phyloP scores from a whole-genome alignment of 2,329 filamentous ascomycete species.

The Colletotrichum godetiae region DNA sequence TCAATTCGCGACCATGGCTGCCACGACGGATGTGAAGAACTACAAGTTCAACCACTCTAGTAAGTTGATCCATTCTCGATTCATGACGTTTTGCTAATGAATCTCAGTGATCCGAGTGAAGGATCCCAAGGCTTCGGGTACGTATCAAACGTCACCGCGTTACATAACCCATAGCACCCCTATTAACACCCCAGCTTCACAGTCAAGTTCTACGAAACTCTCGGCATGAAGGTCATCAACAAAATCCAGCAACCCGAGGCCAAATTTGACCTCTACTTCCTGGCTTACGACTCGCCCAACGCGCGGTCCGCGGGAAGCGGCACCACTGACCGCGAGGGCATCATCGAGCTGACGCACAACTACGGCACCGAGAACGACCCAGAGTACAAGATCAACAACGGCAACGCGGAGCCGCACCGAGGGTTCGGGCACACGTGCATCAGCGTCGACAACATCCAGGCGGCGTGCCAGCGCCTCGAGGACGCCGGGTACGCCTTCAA shows the following conservation, averaged over 20 bases:
- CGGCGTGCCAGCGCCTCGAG: conserved; percentile 88
- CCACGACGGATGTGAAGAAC: conserved; percentile 76
- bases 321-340: conserved; percentile 84
- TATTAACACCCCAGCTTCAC: conserved; percentile 36
- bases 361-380: conserved; percentile 91
- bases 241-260: conserved; percentile 85
- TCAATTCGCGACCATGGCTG: conserved; percentile 66
- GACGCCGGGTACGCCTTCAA: conserved; percentile 93
- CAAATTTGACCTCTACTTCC: conserved; percentile 96
- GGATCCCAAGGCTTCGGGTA: conserved; percentile 85
- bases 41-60: conserved; percentile 91
- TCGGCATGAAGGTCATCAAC: conserved; percentile 87
- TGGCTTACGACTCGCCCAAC: conserved; percentile 84
- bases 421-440: conserved; percentile 91
- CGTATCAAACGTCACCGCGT: conserved; percentile 35
- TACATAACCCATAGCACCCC: background rate
- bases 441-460: conserved; percentile 85
- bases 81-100: conserved; percentile 28
- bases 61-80: conserved; percentile 45
- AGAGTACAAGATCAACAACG: conserved; percentile 84
- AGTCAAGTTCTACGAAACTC: conserved; percentile 94
- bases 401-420: conserved; percentile 88
- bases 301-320: conserved; percentile 80
- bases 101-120: conserved; percentile 85
- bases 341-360: conserved; percentile 87